Evolutionary conservation across 225 moss, liverwort and hornwort species (phyloP).

Genomic region (Straminergon stramineum): DNA sequence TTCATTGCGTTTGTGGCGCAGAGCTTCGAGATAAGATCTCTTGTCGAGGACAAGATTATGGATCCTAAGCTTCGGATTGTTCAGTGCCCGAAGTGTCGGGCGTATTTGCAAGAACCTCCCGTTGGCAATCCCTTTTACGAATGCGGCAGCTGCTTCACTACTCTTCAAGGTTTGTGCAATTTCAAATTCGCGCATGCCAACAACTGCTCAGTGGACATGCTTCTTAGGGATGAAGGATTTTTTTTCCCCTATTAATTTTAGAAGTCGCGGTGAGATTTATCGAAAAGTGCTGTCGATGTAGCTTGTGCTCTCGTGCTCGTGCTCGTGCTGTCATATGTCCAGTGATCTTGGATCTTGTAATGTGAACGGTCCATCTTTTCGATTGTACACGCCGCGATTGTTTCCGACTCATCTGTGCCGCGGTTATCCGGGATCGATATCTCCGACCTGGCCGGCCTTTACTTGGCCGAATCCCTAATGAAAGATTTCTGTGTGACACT

Average conservation of each 20-base stretch:
- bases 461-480: not conserved
- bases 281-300: not conserved
- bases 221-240: not conserved
- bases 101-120: conserved; percentile 73
- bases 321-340: not conserved
- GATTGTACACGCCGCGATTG: not conserved
- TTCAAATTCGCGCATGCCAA: not conserved
- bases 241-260: too few species aligned
- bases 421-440: not conserved
- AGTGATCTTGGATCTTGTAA: not conserved
- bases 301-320: not conserved
- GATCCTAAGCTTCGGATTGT: conserved; percentile 49
- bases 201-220: not conserved
- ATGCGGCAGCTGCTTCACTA: conserved; percentile 65
- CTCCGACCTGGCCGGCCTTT: not conserved
- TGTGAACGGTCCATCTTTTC: not conserved
- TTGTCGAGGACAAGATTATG: conserved; percentile 11
- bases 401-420: not conserved
- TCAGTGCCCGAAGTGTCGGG: conserved; percentile 77
- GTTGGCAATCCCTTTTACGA: conserved; percentile 79
- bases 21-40: conserved; percentile 17
- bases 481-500: not conserved
- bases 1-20: not conserved
- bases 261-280: not conserved
- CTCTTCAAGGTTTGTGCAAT: conserved; percentile 68